Percentiles rank a stretch among this genome's conserved stretches.
phyloP scores from a whole-genome alignment of 108 stramenopile genomes.

The Conticribra guillardii region DNA sequence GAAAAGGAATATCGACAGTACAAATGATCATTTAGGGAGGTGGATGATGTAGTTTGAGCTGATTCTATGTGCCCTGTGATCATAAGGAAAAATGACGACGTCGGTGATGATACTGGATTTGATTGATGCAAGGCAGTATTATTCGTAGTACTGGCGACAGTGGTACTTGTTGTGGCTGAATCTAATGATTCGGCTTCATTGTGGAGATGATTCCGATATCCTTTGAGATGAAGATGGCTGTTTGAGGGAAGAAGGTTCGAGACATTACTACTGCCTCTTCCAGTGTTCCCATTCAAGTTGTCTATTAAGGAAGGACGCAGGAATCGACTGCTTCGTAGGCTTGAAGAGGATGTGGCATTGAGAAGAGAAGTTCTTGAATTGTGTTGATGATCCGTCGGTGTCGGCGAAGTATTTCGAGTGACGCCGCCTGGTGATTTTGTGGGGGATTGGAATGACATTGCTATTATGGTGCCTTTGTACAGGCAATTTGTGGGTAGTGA shows the following conservation, averaged over 20 bases:
- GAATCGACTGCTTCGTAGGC: too few species aligned
- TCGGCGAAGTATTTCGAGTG: too few species aligned
- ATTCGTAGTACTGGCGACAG: background rate
- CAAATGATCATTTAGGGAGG: constrained; percentile 55
- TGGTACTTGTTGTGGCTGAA: background rate
- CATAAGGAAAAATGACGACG: constrained; percentile 62
- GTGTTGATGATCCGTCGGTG: too few species aligned
- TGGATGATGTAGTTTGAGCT: constrained; percentile 34
- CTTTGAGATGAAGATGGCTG: constrained; percentile 23
- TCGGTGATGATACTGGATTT: background rate
- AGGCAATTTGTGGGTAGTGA: too few species aligned
- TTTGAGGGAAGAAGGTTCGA: constrained; percentile 11
- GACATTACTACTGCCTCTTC: background rate
- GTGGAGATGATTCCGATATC: constrained; percentile 1
- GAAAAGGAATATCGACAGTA: constrained; percentile 82
- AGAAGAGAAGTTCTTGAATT: too few species aligned
- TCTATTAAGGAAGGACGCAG: too few species aligned
- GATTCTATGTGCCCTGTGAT: constrained; percentile 68
- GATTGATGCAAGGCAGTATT: background rate
- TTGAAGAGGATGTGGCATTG: too few species aligned
- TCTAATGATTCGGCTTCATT: constrained; percentile 6
- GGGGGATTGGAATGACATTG: too few species aligned
- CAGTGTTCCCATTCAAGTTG: too few species aligned
- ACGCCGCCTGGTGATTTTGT: too few species aligned
- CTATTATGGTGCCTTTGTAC: too few species aligned